Base-by-base conservation (phyloP, 768 basidiomycete genomes). In the Floccularia luteovirens region DNA sequence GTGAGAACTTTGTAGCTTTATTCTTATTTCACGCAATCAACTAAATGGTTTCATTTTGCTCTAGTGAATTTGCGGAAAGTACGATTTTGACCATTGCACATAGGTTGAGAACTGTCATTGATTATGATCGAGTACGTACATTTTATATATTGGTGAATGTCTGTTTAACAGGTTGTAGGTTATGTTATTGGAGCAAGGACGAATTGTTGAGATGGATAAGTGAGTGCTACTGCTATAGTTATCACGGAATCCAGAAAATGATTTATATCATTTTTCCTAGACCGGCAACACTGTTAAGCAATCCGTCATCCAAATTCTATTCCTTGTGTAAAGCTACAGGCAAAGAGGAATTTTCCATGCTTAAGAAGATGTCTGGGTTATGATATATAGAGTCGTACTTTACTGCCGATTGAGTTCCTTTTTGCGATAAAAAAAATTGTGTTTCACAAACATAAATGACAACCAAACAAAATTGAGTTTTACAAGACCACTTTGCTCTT, bases 31-130 rank as follows among this genome's bases (percentile, higher is more conserved):
- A 31, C 24, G 11, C 21, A 19, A 11, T 17, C 14, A 14, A 31
- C 24, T 14, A 31, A 31, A 8, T 12, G 17, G 22, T 28, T 8
- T 12, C 31, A 14, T 1, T 20, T 44, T 22, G 37, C 16, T 31
- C 3, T 50, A 85, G 82, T 10, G 79, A 83, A 63, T 90, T 90
- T 46, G 77, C 82, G 3, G 72, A 80, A 13, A 87, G 82, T 54
- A 91, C 86, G 0, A 86, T 89, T 41, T 60, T 90, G 23, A 90
- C 86, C 1, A 88, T 90, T 41, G 87, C 88, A 10, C 88, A 90
- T 60, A 75, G 82, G 7, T 64, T 87, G 41, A 70, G 81, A 3
- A 85, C 83, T 2, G 81, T 86, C 36, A 88, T 91, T 41, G 87
- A 90, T 51, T 91, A 90, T 48, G 82, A 90, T 55, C 72, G 80